Base-by-base conservation (phyloP, 179 eudicot genomes). In the Vitellaria paradoxa region DNA sequence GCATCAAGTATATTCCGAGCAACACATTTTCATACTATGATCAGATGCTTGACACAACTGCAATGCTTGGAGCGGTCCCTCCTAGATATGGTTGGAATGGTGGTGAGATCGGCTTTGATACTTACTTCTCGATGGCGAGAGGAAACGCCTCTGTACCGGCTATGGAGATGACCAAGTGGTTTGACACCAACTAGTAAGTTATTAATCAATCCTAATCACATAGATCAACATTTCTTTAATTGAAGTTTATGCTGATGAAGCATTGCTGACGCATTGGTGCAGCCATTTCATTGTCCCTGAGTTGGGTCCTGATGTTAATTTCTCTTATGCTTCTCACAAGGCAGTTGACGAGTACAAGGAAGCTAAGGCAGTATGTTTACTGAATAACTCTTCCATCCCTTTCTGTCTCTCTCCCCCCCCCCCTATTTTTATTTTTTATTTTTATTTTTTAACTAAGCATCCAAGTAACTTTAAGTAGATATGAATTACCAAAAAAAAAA, bases 131-230 rank as follows among this genome's bases (percentile, higher is more conserved):
- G 14, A 91, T 91, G 96, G 96, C 93, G 50, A 81, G 96, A 82
- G 96, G 96, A 49, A 91, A 91, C 81, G 88, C 92, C 82, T 78
- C 85, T 50, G 88, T 91, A 57, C 93, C 88, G 15, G 93, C 96
- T 66, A 91, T 91, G 93, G 96, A 91, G 81, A 91, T 91, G 96
- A 91, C 96, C 71, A 91, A 91, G 89, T 91, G 96, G 96, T 91
- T 91, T 45, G 93, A 91, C 82, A 91, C 93, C 84, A 91, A 91
- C 88, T 91, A 91, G 96, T 91, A 84, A 88, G 96, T 73, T 0
- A 30, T 30, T 30, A 30, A 30, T 30, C 37, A 30, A 30, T 30
- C 37, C 37, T 30, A 30, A 30, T 30, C 37, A 30, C 37, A 30
- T 30, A 30, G 37, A 30, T 30, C 37, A 30, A 30, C 37, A 30